phyloP scores from a whole-genome alignment of 148 eudicot species.

The Drosera capensis region DNA sequence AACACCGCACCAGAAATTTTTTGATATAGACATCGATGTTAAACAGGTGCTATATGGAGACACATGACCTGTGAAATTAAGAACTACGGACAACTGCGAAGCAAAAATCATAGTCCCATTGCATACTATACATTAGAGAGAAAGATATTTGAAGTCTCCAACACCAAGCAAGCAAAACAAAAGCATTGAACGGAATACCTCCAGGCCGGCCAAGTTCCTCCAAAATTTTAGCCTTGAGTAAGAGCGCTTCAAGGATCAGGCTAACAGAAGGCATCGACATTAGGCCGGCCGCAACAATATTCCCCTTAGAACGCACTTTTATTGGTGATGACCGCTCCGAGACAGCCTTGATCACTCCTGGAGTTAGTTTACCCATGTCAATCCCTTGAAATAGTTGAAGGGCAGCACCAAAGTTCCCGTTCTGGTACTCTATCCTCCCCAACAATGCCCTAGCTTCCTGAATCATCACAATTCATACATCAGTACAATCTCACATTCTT shows the following conservation, averaged over 20 bases:
- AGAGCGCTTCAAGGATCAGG: constrained; percentile 75
- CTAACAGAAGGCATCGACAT: constrained; percentile 96
- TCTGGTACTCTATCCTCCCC: constrained; percentile 92
- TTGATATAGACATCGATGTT: too few species aligned
- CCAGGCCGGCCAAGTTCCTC: constrained; percentile 46
- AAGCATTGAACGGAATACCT: constrained; percentile 28
- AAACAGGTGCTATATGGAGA: too few species aligned
- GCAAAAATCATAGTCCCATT: too few species aligned
- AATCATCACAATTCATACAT: not conserved
- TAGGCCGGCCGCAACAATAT: constrained; percentile 27
- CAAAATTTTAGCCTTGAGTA: constrained; percentile 76
- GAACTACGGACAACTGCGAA: too few species aligned
- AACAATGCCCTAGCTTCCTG: constrained; percentile 97
- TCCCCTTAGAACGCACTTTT: constrained; percentile 39
- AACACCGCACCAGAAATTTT: too few species aligned
- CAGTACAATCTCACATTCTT: not conserved
- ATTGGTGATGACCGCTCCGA: constrained; percentile 37
- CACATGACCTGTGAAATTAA: too few species aligned
- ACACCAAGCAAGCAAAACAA: too few species aligned
- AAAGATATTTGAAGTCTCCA: too few species aligned
- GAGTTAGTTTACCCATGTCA: constrained; percentile 49
- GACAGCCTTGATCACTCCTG: constrained; percentile 55
- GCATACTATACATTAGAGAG: too few species aligned
- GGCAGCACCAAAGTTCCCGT: constrained; percentile 81
- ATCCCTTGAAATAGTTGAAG: constrained; percentile 89